Evolutionary conservation across 1,284 basidiomycete genomes (phyloP), one percentile per base, ranked within the genome.

Genomic region (Ceraceosorus guamensis): DNA sequence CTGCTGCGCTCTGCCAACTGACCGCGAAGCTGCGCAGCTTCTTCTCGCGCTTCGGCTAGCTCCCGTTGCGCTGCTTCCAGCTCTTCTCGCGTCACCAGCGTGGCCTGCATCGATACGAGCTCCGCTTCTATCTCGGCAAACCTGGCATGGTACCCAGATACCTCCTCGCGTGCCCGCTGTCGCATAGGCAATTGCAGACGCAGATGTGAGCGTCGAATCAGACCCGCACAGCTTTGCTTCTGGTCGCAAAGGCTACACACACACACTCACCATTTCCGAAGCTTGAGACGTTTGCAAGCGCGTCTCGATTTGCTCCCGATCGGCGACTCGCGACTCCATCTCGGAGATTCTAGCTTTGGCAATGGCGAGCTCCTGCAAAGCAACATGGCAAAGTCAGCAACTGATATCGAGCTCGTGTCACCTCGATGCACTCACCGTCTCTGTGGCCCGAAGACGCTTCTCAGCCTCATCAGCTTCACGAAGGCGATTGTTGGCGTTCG

Each of bases 361-460:
- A 6, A 56, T 55, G 4, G 46, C 56, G 34, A 68, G 51, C 43
- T 62, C 55, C 34, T 55, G 48, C 4, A 58, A 54, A 35, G 56
- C n/a, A n/a, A n/a, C n/a, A n/a, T n/a, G n/a, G n/a, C n/a, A n/a
- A n/a, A n/a, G n/a, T n/a, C n/a, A n/a, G n/a, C n/a, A n/a, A n/a
- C n/a, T 51, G 8, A 37, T 45, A 34, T 71, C 68, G 6, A 62
- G 56, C 53, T 70, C 68, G 32, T 56, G 54, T 14, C 58, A 52
- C 49, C 56, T 62, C 58, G 68, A 67, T 46, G 65, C 66, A 10
- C 56, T 58, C 56, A n/a, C n/a, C n/a, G n/a, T n/a, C n/a, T n/a
- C n/a, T n/a, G n/a, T n/a, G n/a, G n/a, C n/a, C n/a, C n/a, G n/a
- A n/a, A n/a, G n/a, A n/a, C n/a, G n/a, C n/a, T n/a, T n/a, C n/a